phyloP scores from a whole-genome alignment of 2,329 filamentous ascomycete species.

The Hysterium pulicare region DNA sequence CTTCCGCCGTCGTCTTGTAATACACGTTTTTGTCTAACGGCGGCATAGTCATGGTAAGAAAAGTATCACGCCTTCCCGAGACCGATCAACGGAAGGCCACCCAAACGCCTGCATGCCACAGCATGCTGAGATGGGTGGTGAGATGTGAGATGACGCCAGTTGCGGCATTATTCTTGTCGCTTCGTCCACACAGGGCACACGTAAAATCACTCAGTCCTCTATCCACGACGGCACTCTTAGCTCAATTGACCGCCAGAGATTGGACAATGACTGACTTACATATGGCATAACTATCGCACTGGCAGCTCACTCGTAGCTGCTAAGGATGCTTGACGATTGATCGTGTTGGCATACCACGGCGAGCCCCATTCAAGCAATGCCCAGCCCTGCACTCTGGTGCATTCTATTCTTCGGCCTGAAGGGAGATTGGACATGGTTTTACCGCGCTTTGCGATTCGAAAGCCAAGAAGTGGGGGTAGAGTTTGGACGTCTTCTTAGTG shows the following conservation, averaged over 20 bases:
- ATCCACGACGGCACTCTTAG: too few species aligned
- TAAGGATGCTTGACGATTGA: neutral
- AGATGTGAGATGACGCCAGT: slow-evolving; percentile 13
- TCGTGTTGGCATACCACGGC: neutral
- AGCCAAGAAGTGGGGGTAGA: neutral
- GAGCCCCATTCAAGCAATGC: neutral
- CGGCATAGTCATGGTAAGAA: too few species aligned
- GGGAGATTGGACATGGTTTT: too few species aligned
- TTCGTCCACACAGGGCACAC: neutral
- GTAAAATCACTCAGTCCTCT: slow-evolving; percentile 1
- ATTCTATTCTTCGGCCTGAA: slow-evolving; percentile 8
- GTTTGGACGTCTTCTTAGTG: neutral
- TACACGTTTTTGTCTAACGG: too few species aligned
- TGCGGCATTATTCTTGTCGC: slow-evolving; percentile 10
- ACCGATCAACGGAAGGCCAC: too few species aligned
- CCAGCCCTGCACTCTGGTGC: slow-evolving; percentile 8
- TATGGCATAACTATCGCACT: slow-evolving; percentile 13
- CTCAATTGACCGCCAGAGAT: too few species aligned
- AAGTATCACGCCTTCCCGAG: too few species aligned
- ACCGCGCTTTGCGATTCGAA: slow-evolving; percentile 6
- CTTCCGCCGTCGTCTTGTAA: too few species aligned
- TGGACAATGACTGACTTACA: slow-evolving; percentile 4
- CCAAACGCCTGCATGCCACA: neutral
- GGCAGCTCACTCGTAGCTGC: neutral
- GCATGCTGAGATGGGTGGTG: neutral